Conservation (phyloP, 805 yeast species). For the Ogataea nakhonphanomensis region DNA sequence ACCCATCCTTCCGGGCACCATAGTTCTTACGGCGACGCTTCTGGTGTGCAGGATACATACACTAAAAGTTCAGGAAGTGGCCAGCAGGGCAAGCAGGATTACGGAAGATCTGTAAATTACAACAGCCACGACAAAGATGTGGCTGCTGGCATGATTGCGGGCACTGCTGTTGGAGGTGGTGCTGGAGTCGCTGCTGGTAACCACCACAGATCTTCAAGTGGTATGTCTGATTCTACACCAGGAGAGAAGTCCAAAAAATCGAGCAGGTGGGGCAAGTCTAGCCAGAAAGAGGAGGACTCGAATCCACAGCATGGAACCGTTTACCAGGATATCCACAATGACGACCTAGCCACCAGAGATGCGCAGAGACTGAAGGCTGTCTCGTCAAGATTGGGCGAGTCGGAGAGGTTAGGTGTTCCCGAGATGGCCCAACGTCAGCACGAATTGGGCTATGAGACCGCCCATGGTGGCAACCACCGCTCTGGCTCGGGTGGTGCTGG, state of each 20-base stretch:
- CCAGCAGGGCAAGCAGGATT: not conserved
- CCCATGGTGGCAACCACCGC: constrained; percentile 2
- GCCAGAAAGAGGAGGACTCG: not conserved
- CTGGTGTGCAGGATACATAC: no score
- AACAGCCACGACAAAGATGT: constrained; percentile 2
- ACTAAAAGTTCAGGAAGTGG: no score
- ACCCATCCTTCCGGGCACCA: not conserved
- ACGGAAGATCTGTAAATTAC: not conserved
- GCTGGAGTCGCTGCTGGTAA: constrained; percentile 10
- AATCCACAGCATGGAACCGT: constrained; percentile 17
- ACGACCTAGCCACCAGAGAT: constrained; percentile 6
- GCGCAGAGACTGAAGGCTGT: not conserved
- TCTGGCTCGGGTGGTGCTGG: not conserved
- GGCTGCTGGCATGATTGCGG: not conserved
- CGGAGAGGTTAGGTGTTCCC: constrained; percentile 1
- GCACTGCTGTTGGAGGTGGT: constrained; percentile 8
- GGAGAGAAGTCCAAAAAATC: not conserved
- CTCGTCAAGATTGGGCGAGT: not conserved
- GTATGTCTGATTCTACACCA: not conserved
- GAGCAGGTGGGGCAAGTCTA: constrained; percentile 2
- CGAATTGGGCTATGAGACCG: constrained; percentile 6
- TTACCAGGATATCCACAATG: constrained; percentile 16
- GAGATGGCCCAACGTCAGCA: constrained; percentile 2
- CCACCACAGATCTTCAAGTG: not conserved
- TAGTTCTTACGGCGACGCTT: not conserved